Conservation (phyloP, 2,329 filamentous ascomycete species). For the Cephalotrichum gorgonifer region DNA sequence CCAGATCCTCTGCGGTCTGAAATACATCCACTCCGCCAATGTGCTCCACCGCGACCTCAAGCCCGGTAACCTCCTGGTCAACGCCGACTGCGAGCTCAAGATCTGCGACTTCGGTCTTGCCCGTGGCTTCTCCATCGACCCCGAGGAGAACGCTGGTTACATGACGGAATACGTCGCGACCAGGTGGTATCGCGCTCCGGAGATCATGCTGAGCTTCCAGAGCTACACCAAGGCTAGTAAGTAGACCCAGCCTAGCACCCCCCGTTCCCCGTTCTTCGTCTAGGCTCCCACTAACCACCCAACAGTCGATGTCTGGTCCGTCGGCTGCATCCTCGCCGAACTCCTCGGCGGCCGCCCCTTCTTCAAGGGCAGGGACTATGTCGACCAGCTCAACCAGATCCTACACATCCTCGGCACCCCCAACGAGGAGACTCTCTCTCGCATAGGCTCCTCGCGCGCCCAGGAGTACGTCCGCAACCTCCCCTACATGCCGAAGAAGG, state of each 20-base stretch:
- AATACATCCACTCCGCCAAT: constrained; percentile 98
- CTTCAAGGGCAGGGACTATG: constrained; percentile 98
- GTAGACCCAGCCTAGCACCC: constrained; percentile 31
- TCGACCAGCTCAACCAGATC: constrained; percentile 99
- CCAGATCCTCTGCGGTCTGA: constrained; percentile 96
- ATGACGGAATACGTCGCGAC: constrained; percentile 99
- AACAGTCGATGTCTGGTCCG: constrained; percentile 95
- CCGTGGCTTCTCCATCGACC: constrained; percentile 91
- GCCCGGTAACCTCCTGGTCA: constrained; percentile 92
- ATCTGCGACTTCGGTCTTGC: constrained; percentile 97
- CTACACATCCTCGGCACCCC: constrained; percentile 95
- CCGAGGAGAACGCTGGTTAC: constrained; percentile 96
- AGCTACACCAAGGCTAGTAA: constrained; percentile 99
- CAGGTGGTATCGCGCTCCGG: constrained; percentile 86
- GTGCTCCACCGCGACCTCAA: constrained; percentile 95
- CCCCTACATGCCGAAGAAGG: constrained; percentile 87
- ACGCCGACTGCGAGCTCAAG: constrained; percentile 98
- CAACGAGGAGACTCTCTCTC: constrained; percentile 84
- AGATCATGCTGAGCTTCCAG: constrained; percentile 99
- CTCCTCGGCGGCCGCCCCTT: constrained; percentile 92
- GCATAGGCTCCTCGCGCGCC: constrained; percentile 89
- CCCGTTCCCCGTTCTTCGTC: not conserved
- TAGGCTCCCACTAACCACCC: not conserved
- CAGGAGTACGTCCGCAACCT: constrained; percentile 98
- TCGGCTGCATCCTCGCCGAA: constrained; percentile 94